Conservation (phyloP, 495 filamentous ascomycete species). For the Jackrogersella minutella region DNA sequence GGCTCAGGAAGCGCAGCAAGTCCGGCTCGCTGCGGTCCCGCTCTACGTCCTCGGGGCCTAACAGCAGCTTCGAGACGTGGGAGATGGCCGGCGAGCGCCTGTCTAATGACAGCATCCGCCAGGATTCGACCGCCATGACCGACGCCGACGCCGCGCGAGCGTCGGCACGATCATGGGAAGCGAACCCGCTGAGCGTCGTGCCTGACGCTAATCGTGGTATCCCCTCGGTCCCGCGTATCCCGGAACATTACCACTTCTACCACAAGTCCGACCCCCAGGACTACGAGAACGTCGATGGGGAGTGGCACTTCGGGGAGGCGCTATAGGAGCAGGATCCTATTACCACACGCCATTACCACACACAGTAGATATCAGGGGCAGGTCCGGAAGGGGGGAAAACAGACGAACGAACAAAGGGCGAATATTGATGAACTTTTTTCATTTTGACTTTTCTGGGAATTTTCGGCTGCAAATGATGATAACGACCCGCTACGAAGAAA, state of each 20-base stretch:
- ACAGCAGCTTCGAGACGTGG: constrained; percentile 10
- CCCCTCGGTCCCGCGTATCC: constrained; percentile 46
- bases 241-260: constrained; percentile 41
- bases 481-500: constrained; percentile 24
- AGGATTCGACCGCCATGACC: constrained; percentile 5
- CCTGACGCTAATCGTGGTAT: constrained; percentile 51
- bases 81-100: constrained; percentile 10
- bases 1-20: constrained; percentile 32
- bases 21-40: constrained; percentile 29
- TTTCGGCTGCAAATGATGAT: constrained; percentile 15
- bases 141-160: neutral
- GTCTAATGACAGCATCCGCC: constrained; percentile 1
- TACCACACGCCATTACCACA: too few relatives aligned
- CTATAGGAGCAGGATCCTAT: constrained; percentile 7
- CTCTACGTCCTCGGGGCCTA: neutral
- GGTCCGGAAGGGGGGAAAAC: neutral
- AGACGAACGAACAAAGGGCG: too few relatives aligned
- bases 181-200: constrained; percentile 41
- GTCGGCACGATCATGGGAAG: constrained; percentile 8
- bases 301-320: constrained; percentile 26
- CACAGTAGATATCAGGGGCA: neutral
- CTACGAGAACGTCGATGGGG: constrained; percentile 14
- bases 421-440: constrained; percentile 6
- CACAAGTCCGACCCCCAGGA: constrained; percentile 19
- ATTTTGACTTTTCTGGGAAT: neutral